These are phyloP conservation scores for Batkoa obscura DNA, from an alignment of 371 early-diverging fungal genomes.

Conservation along the genomic window DNA sequence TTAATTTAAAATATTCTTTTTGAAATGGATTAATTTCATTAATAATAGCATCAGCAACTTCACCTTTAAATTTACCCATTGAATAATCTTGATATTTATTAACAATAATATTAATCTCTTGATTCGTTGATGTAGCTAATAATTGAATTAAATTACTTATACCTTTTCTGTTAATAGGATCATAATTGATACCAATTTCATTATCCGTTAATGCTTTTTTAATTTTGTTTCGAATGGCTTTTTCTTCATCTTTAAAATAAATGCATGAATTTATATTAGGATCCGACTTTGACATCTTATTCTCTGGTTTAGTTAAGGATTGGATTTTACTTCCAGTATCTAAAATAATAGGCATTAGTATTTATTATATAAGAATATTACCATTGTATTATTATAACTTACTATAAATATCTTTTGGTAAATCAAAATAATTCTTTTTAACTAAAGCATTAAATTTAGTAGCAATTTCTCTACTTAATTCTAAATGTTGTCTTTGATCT, in stretches of 20 bases:
- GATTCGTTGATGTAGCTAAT: conserved; percentile 33
- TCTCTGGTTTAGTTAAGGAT: conserved; percentile 48
- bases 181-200: conserved; percentile 41
- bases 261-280: conserved; percentile 45
- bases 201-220: conserved; percentile 57
- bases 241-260: conserved; percentile 48
- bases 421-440: conserved; percentile 31
- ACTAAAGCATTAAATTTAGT: conserved; percentile 49
- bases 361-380: not conserved
- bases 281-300: conserved; percentile 91
- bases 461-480: conserved; percentile 62
- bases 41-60: conserved; percentile 43
- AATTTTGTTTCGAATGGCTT: conserved; percentile 44
- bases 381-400: conserved; percentile 12
- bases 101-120: conserved; percentile 20
- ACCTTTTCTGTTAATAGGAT: conserved; percentile 54
- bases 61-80: conserved; percentile 46
- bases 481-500: conserved; percentile 84
- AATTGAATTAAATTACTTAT: conserved; percentile 64
- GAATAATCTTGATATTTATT: conserved; percentile 21
- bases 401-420: conserved; percentile 46
- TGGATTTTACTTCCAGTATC: conserved; percentile 2
- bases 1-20: conserved; percentile 26
- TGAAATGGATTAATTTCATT: conserved; percentile 44
- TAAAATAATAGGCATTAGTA: not conserved